Evolutionary conservation across 108 stramenopile species (phyloP).

Genomic region (Mediolabrus comicus): DNA sequence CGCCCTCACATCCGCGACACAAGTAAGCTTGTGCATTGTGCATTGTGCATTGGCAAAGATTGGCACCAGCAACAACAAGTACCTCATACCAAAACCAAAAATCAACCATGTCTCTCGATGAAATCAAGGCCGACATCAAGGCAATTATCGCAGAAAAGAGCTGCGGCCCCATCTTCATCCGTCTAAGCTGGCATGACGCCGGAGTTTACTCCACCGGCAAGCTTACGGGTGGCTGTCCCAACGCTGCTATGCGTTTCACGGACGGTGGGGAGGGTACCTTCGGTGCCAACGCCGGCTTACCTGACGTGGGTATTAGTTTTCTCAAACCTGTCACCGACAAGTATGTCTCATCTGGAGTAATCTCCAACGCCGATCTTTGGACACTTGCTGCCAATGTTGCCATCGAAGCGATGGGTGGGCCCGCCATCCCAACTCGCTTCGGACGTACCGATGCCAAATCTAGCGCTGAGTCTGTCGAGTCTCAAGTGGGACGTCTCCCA

Average conservation of each 20-base stretch:
- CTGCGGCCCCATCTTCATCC: conserved; percentile 54
- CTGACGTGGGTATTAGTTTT: conserved; percentile 38
- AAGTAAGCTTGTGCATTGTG: not conserved
- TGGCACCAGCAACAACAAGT: too few species aligned
- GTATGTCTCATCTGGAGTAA: conserved; percentile 42
- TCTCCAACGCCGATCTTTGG: conserved; percentile 71
- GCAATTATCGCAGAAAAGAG: conserved; percentile 49
- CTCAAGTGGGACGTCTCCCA: conserved; percentile 47
- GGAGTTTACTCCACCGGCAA: conserved; percentile 53
- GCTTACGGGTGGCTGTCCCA: conserved; percentile 44
- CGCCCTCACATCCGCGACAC: not conserved
- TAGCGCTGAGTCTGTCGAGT: conserved; percentile 17
- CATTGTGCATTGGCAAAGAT: too few species aligned
- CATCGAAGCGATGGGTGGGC: conserved; percentile 60
- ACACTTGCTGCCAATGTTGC: conserved; percentile 72
- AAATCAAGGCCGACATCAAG: conserved; percentile 49
- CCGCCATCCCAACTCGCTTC: conserved; percentile 48
- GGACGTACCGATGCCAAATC: conserved; percentile 49
- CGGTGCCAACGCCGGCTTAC: conserved; percentile 61
- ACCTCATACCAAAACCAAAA: not conserved
- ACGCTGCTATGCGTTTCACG: conserved; percentile 60
- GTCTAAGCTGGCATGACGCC: conserved; percentile 59
- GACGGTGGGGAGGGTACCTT: conserved; percentile 45
- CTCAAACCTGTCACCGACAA: conserved; percentile 62
- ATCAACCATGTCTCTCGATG: conserved; percentile 36